These are phyloP conservation scores for Ceratobasidium theobromae DNA, from an alignment of 1,284 basidiomycete species.

Conservation along the genomic window DNA sequence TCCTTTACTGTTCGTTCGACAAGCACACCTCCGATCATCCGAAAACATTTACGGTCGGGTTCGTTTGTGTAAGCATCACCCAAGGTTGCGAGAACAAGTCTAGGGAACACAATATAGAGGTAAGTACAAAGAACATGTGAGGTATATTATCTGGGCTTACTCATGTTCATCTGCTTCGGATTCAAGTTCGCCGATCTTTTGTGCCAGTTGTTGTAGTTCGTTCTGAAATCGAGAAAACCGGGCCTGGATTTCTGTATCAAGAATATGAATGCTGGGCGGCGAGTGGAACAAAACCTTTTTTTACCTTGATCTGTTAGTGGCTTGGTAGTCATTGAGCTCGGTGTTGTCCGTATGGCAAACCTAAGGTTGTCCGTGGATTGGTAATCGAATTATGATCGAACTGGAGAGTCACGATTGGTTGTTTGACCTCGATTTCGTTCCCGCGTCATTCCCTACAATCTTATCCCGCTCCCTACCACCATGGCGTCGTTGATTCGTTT, in stretches of 20 bases:
- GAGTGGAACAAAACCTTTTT: background rate
- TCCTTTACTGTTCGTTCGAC: slow-evolving; percentile 97
- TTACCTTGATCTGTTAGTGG: slow-evolving; percentile 66
- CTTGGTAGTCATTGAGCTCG: slow-evolving; percentile 9
- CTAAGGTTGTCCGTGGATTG: too few relatives aligned
- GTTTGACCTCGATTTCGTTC: slow-evolving; percentile 6
- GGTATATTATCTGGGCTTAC: too few relatives aligned
- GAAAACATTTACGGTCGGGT: slow-evolving; percentile 92
- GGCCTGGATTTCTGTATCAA: slow-evolving; percentile 73
- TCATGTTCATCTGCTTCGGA: slow-evolving; percentile 89
- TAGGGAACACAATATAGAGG: too few relatives aligned
- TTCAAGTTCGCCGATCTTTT: slow-evolving; percentile 92
- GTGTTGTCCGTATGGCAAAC: background rate
- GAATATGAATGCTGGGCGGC: background rate
- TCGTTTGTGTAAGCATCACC: slow-evolving; percentile 75
- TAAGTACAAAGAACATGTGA: too few relatives aligned
- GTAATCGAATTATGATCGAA: slow-evolving; percentile 14
- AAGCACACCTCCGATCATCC: slow-evolving; percentile 92
- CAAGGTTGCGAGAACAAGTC: slow-evolving; percentile 89
- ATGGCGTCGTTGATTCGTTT: slow-evolving; percentile 24
- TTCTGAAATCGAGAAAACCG: slow-evolving; percentile 73
- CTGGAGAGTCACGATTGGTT: slow-evolving; percentile 31
- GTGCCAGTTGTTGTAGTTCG: slow-evolving; percentile 81
- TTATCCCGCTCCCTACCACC: slow-evolving; percentile 17
- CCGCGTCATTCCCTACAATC: slow-evolving; percentile 21